Evolutionary conservation across 2,329 filamentous ascomycete genomes (phyloP), one percentile per base, ranked within the genome.

Genomic region (Paraphoma chrysanthemicola): DNA sequence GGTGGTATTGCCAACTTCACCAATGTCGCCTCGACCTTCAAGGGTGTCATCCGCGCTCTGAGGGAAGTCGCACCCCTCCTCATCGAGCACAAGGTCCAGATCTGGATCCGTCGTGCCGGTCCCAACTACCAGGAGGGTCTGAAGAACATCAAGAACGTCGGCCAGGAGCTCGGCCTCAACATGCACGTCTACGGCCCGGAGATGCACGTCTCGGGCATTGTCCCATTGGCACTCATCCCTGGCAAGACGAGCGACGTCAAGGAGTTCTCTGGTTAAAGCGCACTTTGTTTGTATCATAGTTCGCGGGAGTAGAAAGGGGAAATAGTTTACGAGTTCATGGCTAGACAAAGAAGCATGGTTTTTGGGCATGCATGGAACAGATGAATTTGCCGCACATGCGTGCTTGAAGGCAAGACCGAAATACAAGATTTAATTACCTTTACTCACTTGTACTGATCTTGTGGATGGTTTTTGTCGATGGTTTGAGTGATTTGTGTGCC

Each of bases 1-100:
- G 95, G 95, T 84, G 95, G 95, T 87, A 99, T 99, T 86, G 95
- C 95, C 86, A 99, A 99, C 90, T 99, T 99, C 85, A 99, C 95
- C 86, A 99, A 98, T 83, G 95, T 99, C 53, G 95, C 95, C 59
- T 95, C 91, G 72, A 99, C 95, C 64, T 99, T 99, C 90, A 99
- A 99, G 88, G 95, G 95, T 84, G 94, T 99, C 80, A 99, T 99
- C 79, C 90, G 92, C 70, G 95, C 95, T 58, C 87, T 99, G 66
- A 89, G 94, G 67, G 95, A 98, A 82, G 93, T 94, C 70, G 87
- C 93, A 59, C 88, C 88, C 63, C 85, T 90, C 64, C 87, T 99
- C 69, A 88, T 88, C 76, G 95, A 99, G 87, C 95, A 99, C 89
- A 96, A 97, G 75, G 92, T 95, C 66, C 90, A 96, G 82, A 97